A percentile compares a stretch with the other conserved stretches of the same genome.
Evolutionary conservation across 495 filamentous ascomycete genomes (phyloP).

Genomic region (Sporormia fimetaria): DNA sequence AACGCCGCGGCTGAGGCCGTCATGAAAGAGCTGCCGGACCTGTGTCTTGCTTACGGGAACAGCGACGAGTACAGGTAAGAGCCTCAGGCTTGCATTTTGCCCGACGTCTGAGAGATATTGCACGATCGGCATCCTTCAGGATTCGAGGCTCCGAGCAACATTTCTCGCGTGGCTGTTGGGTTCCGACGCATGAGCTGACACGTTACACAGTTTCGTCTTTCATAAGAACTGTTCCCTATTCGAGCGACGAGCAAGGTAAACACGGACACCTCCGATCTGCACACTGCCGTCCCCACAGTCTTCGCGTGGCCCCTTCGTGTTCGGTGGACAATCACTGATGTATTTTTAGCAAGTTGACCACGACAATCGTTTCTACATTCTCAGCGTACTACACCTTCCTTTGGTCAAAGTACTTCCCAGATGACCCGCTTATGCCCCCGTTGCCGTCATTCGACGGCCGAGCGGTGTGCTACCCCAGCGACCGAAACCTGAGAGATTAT

Average conservation of each 20-base stretch:
- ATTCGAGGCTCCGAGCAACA: conserved; percentile 4
- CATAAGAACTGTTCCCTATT: conserved; percentile 71
- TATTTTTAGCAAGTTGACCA: conserved; percentile 64
- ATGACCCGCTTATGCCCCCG: conserved; percentile 53
- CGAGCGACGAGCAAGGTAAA: conserved; percentile 69
- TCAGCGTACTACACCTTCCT: conserved; percentile 79
- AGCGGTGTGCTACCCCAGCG: conserved; percentile 74
- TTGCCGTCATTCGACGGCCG: conserved; percentile 86
- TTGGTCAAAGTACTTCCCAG: conserved; percentile 67
- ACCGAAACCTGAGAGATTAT: conserved; percentile 76
- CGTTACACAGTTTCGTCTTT: conserved; percentile 64
- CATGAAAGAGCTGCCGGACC: conserved; percentile 72
- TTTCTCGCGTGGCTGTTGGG: conserved; percentile 1
- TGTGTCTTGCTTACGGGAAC: conserved; percentile 78
- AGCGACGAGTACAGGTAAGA: conserved; percentile 82
- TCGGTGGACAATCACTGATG: conserved; percentile 1
- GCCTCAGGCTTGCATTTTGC: neutral
- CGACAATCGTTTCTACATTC: conserved; percentile 83
- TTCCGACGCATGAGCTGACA: conserved; percentile 12
- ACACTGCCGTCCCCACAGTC: neutral
- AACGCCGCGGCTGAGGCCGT: conserved; percentile 78
- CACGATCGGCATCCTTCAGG: conserved; percentile 2
- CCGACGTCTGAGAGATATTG: conserved; percentile 13
- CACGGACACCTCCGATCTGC: neutral
- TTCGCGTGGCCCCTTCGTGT: neutral